These are phyloP conservation scores for Elaeagnus macrophylla DNA, from an alignment of 306 rosid species.

Conservation along the genomic window DNA sequence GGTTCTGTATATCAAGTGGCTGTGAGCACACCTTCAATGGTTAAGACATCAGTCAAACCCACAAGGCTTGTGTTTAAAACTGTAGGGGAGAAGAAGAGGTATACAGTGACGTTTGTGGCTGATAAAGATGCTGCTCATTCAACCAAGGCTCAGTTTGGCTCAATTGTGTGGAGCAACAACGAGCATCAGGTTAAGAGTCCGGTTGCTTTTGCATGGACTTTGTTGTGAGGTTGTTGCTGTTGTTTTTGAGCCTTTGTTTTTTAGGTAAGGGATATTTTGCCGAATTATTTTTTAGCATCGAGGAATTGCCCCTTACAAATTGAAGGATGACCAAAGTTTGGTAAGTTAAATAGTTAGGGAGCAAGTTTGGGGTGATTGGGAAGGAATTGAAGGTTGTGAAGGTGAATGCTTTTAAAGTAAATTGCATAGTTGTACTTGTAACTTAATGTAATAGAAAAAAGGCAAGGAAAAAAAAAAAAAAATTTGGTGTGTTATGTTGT, in stretches of 20 bases:
- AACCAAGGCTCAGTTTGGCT: constrained; percentile 49
- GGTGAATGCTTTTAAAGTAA: no score
- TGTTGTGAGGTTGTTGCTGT: constrained; percentile 18
- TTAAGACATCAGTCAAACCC: constrained; percentile 48
- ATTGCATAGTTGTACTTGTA: neutral
- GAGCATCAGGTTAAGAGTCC: constrained; percentile 69
- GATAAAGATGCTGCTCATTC: constrained; percentile 15
- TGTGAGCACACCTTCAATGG: constrained; percentile 41
- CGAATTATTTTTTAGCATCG: no score
- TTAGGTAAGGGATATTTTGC: constrained; percentile 1
- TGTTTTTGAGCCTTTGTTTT: neutral
- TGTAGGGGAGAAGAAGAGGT: constrained; percentile 53
- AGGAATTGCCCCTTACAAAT: no score
- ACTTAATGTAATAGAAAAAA: constrained; percentile 14
- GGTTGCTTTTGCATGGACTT: constrained; percentile 65
- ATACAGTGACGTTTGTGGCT: constrained; percentile 62
- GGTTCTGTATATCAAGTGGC: constrained; percentile 38
- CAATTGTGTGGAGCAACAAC: constrained; percentile 58
- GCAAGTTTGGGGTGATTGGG: no score
- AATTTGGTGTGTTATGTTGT: neutral
- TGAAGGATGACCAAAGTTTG: no score
- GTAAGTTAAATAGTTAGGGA: no score
- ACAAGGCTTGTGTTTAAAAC: constrained; percentile 43
- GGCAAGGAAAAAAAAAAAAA: neutral
- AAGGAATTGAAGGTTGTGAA: no score